Evolutionary conservation across 78 protist species (phyloP).

Genomic region (Dictyostelium intermedium): DNA sequence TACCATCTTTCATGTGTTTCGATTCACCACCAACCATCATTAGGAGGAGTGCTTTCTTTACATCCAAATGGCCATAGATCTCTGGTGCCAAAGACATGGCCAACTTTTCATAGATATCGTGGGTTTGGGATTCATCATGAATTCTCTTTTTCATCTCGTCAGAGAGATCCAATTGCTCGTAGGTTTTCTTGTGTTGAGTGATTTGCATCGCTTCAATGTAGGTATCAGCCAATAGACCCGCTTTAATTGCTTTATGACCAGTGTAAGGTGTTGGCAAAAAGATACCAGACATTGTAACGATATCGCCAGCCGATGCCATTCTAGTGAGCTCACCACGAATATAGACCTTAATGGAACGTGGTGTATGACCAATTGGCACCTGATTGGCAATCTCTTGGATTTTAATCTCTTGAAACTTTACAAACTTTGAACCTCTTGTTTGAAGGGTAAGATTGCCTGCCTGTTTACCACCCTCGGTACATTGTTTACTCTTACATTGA

Average conservation of each 20-base stretch:
- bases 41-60: constrained; percentile 98
- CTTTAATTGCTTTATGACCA: constrained; percentile 73
- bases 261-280: constrained; percentile 71
- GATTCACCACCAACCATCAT: constrained; percentile 94
- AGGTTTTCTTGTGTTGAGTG: constrained; percentile 84
- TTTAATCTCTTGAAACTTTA: constrained; percentile 96
- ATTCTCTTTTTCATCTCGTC: constrained; percentile 4
- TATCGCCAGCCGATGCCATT: constrained; percentile 94
- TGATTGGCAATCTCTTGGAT: constrained; percentile 97
- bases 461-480: constrained; percentile 42
- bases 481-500: constrained; percentile 57
- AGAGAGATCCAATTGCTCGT: constrained; percentile 59
- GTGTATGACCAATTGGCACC: constrained; percentile 99
- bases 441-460: constrained; percentile 85
- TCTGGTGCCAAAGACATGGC: constrained; percentile 98
- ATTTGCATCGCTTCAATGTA: constrained; percentile 89
- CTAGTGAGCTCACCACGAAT: constrained; percentile 94
- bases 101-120: constrained; percentile 69
- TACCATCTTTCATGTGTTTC: constrained; percentile 91
- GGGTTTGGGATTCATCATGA: background rate
- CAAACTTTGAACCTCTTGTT: constrained; percentile 97
- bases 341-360: constrained; percentile 95
- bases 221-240: constrained; percentile 94
- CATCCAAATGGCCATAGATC: constrained; percentile 97
- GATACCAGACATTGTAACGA: constrained; percentile 86